A percentile compares a stretch with the other conserved stretches of the same genome.
phyloP scores from a whole-genome alignment of 495 filamentous ascomycete genomes.

The Penicillium coffeae region DNA sequence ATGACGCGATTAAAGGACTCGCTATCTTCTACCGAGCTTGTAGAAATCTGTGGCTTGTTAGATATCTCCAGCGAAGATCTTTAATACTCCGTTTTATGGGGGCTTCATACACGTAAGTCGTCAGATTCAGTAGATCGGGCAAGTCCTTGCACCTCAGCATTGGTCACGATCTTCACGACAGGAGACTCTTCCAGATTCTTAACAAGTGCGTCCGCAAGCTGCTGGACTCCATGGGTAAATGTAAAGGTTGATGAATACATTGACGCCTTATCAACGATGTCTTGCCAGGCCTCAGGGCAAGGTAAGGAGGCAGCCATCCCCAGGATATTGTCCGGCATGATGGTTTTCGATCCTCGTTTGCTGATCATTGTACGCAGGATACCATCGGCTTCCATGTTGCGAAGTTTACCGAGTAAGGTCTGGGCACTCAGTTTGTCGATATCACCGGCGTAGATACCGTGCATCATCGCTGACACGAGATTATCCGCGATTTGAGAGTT shows the following conservation, averaged over 20 bases:
- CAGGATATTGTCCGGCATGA: conserved; percentile 28
- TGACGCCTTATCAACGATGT: conserved; percentile 1
- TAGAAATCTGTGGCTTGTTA: background rate
- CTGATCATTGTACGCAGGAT: conserved; percentile 17
- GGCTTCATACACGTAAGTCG: background rate
- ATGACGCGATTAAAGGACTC: conserved; percentile 60
- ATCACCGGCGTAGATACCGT: conserved; percentile 95
- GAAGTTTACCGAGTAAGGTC: conserved; percentile 52
- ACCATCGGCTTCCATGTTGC: conserved; percentile 46
- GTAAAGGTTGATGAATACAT: conserved; percentile 51
- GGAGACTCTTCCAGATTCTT: conserved; percentile 21
- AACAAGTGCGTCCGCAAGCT: conserved; percentile 30
- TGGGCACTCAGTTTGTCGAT: conserved; percentile 72
- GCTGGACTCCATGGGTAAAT: conserved; percentile 30
- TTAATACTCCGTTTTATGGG: background rate
- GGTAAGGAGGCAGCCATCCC: background rate
- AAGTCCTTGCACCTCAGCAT: conserved; percentile 14
- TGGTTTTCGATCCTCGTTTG: conserved; percentile 5
- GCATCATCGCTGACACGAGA: conserved; percentile 69
- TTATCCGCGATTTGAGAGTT: conserved; percentile 64
- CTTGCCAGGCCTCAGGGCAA: background rate
- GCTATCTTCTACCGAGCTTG: background rate
- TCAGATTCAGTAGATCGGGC: background rate
- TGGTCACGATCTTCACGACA: conserved; percentile 27
- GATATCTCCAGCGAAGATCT: background rate